A percentile compares a stretch with the other conserved stretches of the same genome.
phyloP scores from a whole-genome alignment of 2,329 filamentous ascomycete species.

The Sporothrix schenckii region DNA sequence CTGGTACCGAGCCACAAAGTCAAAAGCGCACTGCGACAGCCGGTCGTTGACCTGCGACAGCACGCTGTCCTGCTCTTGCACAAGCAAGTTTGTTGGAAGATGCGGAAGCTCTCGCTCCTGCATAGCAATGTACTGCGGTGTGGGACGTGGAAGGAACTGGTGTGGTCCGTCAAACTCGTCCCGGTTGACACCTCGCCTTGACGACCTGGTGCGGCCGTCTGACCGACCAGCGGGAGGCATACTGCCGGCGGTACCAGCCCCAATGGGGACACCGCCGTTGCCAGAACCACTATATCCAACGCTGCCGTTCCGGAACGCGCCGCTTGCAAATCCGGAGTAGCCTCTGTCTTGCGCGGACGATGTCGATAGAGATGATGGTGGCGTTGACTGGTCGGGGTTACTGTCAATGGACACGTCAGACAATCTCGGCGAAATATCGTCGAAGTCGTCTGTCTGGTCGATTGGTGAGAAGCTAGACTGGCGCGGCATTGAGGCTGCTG shows the following conservation, averaged over 20 bases:
- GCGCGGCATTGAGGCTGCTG: slow-evolving; percentile 32
- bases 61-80: slow-evolving; percentile 83
- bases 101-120: slow-evolving; percentile 80
- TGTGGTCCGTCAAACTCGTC: slow-evolving; percentile 90
- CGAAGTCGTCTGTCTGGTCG: slow-evolving; percentile 61
- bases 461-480: slow-evolving; percentile 59
- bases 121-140: slow-evolving; percentile 70
- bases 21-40: slow-evolving; percentile 81
- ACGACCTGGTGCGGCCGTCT: slow-evolving; percentile 55
- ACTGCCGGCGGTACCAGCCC: slow-evolving; percentile 41
- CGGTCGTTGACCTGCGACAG: slow-evolving; percentile 80
- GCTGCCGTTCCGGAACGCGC: background rate
- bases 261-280: slow-evolving; percentile 36
- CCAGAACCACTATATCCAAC: slow-evolving; percentile 36
- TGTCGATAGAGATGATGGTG: slow-evolving; percentile 36
- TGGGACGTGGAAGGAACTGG: slow-evolving; percentile 75
- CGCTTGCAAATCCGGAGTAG: background rate
- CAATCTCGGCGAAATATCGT: slow-evolving; percentile 56
- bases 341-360: slow-evolving; percentile 7
- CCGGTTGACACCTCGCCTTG: slow-evolving; percentile 74
- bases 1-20: slow-evolving; percentile 89
- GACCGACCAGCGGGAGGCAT: slow-evolving; percentile 49
- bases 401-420: slow-evolving; percentile 65
- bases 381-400: slow-evolving; percentile 46
- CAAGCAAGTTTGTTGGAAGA: slow-evolving; percentile 78